A percentile compares a stretch with the other conserved stretches of the same genome.
phyloP scores from a whole-genome alignment of 1,284 basidiomycete genomes.

The Wolfiporia cocos region DNA sequence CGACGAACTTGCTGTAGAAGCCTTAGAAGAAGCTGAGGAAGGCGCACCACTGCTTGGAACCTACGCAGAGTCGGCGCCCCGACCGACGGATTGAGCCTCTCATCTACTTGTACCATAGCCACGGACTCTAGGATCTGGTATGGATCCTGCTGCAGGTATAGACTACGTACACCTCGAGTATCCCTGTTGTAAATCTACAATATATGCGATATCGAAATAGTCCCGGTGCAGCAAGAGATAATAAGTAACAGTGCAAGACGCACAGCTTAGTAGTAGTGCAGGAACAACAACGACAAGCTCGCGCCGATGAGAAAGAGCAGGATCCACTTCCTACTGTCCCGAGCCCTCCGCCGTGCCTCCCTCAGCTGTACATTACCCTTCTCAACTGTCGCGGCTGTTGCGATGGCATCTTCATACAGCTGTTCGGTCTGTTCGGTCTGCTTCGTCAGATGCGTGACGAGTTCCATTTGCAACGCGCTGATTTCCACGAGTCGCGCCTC shows the following conservation, averaged over 20 bases:
- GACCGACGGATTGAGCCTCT: neutral
- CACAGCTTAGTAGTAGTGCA: constrained; percentile 67
- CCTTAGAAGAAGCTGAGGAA: constrained; percentile 58
- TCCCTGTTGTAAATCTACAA: constrained; percentile 9
- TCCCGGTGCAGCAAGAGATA: too few relatives aligned
- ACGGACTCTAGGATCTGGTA: too few relatives aligned
- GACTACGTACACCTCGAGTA: too few relatives aligned
- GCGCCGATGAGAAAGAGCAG: constrained; percentile 84
- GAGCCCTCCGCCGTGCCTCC: constrained; percentile 76
- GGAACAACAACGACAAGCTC: constrained; percentile 79
- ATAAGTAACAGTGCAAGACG: neutral
- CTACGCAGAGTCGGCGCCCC: constrained; percentile 17
- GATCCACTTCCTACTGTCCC: constrained; percentile 80
- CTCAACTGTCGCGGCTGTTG: constrained; percentile 76
- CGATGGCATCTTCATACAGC: constrained; percentile 84
- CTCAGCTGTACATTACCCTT: constrained; percentile 83
- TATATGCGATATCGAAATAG: constrained; percentile 1
- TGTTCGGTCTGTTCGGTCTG: constrained; percentile 90
- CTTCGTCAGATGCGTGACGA: constrained; percentile 78
- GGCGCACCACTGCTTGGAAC: constrained; percentile 50
- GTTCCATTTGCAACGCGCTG: constrained; percentile 82
- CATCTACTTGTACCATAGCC: neutral
- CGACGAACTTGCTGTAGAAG: constrained; percentile 53
- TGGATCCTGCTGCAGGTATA: too few relatives aligned
- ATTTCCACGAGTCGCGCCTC: constrained; percentile 88